Evolutionary conservation across 192 early-diverging fungal genomes (phyloP), one percentile per base, ranked within the genome.

Genomic region (Pilaira anomala): DNA sequence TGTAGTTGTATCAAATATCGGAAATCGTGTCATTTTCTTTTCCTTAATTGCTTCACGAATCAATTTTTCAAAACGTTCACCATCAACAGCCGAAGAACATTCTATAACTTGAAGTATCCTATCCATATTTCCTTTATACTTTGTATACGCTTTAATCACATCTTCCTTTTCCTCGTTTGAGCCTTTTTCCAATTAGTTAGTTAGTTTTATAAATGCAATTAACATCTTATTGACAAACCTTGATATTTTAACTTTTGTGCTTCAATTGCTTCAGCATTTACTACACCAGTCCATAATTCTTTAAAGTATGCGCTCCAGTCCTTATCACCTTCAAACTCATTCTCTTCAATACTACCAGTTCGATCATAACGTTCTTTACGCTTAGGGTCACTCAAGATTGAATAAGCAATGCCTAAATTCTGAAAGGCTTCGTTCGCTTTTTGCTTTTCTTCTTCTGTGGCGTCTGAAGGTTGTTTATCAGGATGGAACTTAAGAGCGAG

Each of bases 401-500:
- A 48, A 78, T 96, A 96, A 5, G 86, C 90, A 49, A 87, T 79
- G 0, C 85, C 83, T 2, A 96, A 58, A 19, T 80, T 65, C 65
- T 94, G 92, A 77, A 96, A 94, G 59, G 82, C 68, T 14, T 72
- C 64, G 0, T 90, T 93, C 14, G 81, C 83, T 48, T 83, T 66
- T 18, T 69, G 64, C 18, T 69, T 69, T 53, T 87, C 76, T 25
- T 91, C 88, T 60, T 88, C 81, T 12, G 76, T 67, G 62, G 88
- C 73, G 39, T 89, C 87, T 22, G 86, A 84, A 13, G 66, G 68
- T 33, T 88, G 89, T 58, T 85, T 89, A 57, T 93, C 91, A 14
- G 91, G 91, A 63, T 91, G 91, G 80, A 87, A 91, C 67, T 89
- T 75, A 65, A 95, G 85, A n/a, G 92, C 93, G 52, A 97, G 76